These are phyloP conservation scores for Jaltomata sinuosa DNA, from an alignment of 257 asterid genomes.

Conservation along the genomic window DNA sequence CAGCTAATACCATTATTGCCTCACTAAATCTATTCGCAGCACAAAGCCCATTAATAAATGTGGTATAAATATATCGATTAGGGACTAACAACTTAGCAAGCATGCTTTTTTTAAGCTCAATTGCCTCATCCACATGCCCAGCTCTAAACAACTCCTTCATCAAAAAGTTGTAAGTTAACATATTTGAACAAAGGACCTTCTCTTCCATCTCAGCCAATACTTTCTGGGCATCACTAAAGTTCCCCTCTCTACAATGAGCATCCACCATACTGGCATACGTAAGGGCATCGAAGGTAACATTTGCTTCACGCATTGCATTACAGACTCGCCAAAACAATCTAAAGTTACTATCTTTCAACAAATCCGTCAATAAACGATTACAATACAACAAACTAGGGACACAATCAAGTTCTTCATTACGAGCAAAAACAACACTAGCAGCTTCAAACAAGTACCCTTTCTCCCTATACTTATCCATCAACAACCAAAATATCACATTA, in stretches of 20 bases:
- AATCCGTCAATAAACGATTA: slow-evolving; percentile 4
- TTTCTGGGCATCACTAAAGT: slow-evolving; percentile 3
- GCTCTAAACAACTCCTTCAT: slow-evolving; percentile 8
- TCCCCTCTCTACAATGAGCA: slow-evolving; percentile 9
- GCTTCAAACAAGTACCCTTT: slow-evolving; percentile 3
- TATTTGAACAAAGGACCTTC: slow-evolving; percentile 1
- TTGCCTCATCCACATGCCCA: slow-evolving; percentile 12
- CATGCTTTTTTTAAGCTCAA: slow-evolving; percentile 6
- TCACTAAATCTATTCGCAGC: slow-evolving; percentile 4
- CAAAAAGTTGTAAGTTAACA: slow-evolving; percentile 1
- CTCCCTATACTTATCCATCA: slow-evolving; percentile 13
- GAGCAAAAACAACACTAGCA: slow-evolving; percentile 1
- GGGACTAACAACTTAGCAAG: slow-evolving; percentile 1
- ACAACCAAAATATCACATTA: not conserved
- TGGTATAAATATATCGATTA: slow-evolving; percentile 3
- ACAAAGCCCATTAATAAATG: slow-evolving; percentile 9
- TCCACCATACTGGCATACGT: not conserved
- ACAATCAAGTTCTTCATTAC: not conserved
- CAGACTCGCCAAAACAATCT: slow-evolving; percentile 14
- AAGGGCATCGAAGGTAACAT: not conserved
- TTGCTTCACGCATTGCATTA: slow-evolving; percentile 4
- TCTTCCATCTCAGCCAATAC: slow-evolving; percentile 9
- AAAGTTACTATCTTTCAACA: not conserved
- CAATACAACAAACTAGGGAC: not conserved
- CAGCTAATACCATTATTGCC: slow-evolving; percentile 6